Evolutionary conservation across 2,329 filamentous ascomycete genomes (phyloP).

Genomic region (Venturia effusa): DNA sequence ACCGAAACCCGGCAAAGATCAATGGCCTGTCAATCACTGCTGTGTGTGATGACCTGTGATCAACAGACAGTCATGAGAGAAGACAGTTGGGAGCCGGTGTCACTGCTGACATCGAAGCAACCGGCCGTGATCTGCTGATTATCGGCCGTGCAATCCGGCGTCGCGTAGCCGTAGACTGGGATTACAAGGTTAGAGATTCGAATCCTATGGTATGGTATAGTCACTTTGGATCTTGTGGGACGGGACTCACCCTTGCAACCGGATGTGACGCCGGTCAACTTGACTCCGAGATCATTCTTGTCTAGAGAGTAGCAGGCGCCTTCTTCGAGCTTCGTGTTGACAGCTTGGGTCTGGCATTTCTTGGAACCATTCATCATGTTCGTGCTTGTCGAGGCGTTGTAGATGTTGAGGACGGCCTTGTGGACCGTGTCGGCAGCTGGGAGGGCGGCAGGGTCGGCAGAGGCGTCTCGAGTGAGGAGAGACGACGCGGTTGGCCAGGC

Average conservation of each 20-base stretch:
- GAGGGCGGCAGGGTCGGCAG: background rate
- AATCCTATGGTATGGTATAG: background rate
- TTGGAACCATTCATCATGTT: background rate
- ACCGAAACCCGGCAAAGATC: background rate
- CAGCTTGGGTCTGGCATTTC: background rate
- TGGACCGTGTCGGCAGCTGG: background rate
- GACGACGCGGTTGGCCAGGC: background rate
- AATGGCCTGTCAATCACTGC: background rate
- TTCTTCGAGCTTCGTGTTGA: background rate
- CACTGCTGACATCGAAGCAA: constrained; percentile 1
- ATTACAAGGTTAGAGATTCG: background rate
- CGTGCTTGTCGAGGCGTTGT: background rate
- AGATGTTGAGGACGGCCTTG: background rate
- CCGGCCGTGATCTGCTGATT: background rate
- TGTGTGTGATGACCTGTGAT: background rate
- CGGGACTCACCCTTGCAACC: background rate
- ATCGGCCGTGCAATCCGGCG: background rate
- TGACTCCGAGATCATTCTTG: background rate
- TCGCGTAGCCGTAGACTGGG: background rate
- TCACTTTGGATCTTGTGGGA: background rate
- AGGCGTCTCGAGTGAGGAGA: background rate
- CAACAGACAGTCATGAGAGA: background rate
- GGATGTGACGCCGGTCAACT: background rate
- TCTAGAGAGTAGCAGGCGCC: background rate
- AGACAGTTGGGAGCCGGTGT: background rate